Conservation (phyloP, 768 basidiomycete species). For the Kwoniella europaea region DNA sequence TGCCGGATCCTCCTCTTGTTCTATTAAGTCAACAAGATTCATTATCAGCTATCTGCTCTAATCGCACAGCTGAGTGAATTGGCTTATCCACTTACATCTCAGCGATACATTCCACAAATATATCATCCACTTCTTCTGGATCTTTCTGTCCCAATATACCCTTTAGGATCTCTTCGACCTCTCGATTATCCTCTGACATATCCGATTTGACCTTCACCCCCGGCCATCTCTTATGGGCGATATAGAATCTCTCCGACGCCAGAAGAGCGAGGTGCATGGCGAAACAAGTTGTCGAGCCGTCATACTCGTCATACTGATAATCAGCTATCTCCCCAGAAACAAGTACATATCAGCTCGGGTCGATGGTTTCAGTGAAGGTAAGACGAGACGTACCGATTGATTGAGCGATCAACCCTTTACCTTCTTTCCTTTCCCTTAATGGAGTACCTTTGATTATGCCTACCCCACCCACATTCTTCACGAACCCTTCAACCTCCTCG, state of each 20-base stretch:
- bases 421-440: slow-evolving; percentile 45
- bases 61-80: background rate
- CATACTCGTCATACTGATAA: slow-evolving; percentile 5
- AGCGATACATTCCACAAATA: slow-evolving; percentile 62
- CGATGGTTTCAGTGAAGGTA: background rate
- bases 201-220: slow-evolving; percentile 36
- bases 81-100: slow-evolving; percentile 72
- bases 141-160: slow-evolving; percentile 11
- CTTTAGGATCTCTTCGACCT: slow-evolving; percentile 31
- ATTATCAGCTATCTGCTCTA: background rate
- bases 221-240: slow-evolving; percentile 52
- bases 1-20: slow-evolving; percentile 47
- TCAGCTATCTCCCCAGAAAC: background rate
- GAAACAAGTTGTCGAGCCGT: slow-evolving; percentile 34
- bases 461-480: slow-evolving; percentile 58
- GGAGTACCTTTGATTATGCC: slow-evolving; percentile 57
- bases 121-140: slow-evolving; percentile 19
- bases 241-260: slow-evolving; percentile 54
- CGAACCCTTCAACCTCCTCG: slow-evolving; percentile 58
- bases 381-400: slow-evolving; percentile 50
- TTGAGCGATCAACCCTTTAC: slow-evolving; percentile 35
- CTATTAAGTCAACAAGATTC: slow-evolving; percentile 19
- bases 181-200: slow-evolving; percentile 28
- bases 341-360: background rate
- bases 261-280: slow-evolving; percentile 56